A percentile compares a stretch with the other conserved stretches of the same genome.
phyloP scores from a whole-genome alignment of 495 filamentous ascomycete species.

The Penicillium tannophilum region DNA sequence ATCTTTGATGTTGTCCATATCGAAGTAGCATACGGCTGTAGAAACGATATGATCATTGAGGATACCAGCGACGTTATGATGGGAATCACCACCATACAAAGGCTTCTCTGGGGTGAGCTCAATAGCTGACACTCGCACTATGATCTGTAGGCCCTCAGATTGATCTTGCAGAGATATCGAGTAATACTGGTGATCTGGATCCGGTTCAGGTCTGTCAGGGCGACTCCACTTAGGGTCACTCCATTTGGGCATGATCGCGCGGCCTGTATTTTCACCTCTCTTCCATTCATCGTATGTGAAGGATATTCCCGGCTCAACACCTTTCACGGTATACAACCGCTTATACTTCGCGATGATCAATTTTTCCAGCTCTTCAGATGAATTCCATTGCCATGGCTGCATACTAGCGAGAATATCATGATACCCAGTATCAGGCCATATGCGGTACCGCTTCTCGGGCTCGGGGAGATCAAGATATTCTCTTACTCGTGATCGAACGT shows the following conservation, averaged over 20 bases:
- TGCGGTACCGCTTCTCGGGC: slow-evolving; percentile 10
- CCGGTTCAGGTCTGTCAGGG: slow-evolving; percentile 5
- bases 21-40: slow-evolving; percentile 12
- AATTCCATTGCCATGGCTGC: slow-evolving; percentile 4
- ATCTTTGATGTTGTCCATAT: slow-evolving; percentile 17
- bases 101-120: slow-evolving; percentile 16
- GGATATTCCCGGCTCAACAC: slow-evolving; percentile 14
- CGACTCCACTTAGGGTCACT: background rate
- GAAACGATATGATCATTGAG: slow-evolving; percentile 18
- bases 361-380: slow-evolving; percentile 12
- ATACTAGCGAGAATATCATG: background rate
- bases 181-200: slow-evolving; percentile 8
- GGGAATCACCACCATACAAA: slow-evolving; percentile 11
- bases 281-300: slow-evolving; percentile 19
- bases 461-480: slow-evolving; percentile 11
- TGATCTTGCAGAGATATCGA: slow-evolving; percentile 13
- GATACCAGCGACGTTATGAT: slow-evolving; percentile 10
- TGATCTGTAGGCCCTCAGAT: slow-evolving; percentile 14
- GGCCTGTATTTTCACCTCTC: slow-evolving; percentile 10
- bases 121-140: slow-evolving; percentile 12
- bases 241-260: slow-evolving; percentile 9
- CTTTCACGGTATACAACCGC: slow-evolving; percentile 9
- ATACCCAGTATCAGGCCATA: slow-evolving; percentile 6
- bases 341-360: slow-evolving; percentile 7
- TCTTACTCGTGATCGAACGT: slow-evolving; percentile 3